Evolutionary conservation across 352 stramenopile species (phyloP).

Genomic region (Phytophthora sojae): DNA sequence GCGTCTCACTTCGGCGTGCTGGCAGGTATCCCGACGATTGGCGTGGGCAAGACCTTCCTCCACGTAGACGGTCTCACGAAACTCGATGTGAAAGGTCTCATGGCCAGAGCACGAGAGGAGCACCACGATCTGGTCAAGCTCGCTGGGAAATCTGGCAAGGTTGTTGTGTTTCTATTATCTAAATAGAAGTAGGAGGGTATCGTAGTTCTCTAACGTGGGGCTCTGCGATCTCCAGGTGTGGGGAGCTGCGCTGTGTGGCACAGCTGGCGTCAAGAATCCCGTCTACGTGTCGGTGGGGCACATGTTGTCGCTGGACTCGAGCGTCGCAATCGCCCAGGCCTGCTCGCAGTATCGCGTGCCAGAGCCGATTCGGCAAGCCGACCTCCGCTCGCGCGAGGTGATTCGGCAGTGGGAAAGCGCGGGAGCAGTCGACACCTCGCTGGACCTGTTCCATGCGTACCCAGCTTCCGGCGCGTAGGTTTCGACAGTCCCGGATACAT

Average conservation of each 20-base stretch:
- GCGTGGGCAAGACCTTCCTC: constrained; percentile 92
- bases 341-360: constrained; percentile 80
- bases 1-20: constrained; percentile 94
- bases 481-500: constrained; percentile 2
- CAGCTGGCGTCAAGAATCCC: constrained; percentile 73
- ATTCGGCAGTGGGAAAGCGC: constrained; percentile 72
- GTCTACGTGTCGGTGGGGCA: constrained; percentile 89
- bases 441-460: constrained; percentile 52
- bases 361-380: constrained; percentile 87
- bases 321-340: constrained; percentile 58
- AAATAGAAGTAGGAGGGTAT: neutral
- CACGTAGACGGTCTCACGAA: constrained; percentile 90
- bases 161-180: constrained; percentile 19
- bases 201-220: neutral
- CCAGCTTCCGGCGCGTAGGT: constrained; percentile 1
- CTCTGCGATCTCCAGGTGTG: constrained; percentile 53
- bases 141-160: constrained; percentile 64
- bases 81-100: constrained; percentile 57
- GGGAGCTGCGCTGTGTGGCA: constrained; percentile 75
- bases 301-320: constrained; percentile 67
- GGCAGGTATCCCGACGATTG: constrained; percentile 90
- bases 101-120: constrained; percentile 51
- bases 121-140: constrained; percentile 53
- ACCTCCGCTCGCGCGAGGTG: constrained; percentile 80
- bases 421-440: constrained; percentile 54